Evolutionary conservation across 768 basidiomycete genomes (phyloP), one percentile per base, ranked within the genome.

Genomic region (Suillus decipiens): DNA sequence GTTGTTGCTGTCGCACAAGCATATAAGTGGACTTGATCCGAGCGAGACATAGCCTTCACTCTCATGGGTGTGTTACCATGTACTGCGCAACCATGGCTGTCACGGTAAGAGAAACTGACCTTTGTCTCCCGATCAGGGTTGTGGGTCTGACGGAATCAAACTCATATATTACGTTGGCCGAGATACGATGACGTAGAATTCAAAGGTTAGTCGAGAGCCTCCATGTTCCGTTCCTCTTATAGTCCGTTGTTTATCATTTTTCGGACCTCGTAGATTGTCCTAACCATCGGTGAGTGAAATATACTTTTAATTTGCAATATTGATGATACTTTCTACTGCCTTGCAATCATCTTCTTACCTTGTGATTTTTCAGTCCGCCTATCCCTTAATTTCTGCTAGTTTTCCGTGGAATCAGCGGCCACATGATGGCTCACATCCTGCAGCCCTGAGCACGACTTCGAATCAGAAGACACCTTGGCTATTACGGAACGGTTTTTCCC

Each of bases 61-160:
- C 55, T 24, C 55, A 24, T 56, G 15, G 55, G 14, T 17, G 15
- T 53, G 51, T 34, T 1, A n/a, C 31, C 17, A 11, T n/a, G n/a
- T 6, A 11, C 19, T 11, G 5, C 31, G 10, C 31, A 37, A 9
- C 82, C 36, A 75, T 79, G 19, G 84, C 81, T 24, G 81, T 86
- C n/a, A n/a, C n/a, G n/a, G n/a, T n/a, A n/a, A n/a, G 9, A 28
- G 15, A 56, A 41, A 10, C 19, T 28, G 56, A 57, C 24, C 17
- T 57, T 59, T 62, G 42, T 53, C 17, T 28, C 7, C 28, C 17
- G 39, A 42, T 10, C 42, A 64, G 84, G 71, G 85, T 4, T 85
- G 84, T 63, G 83, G 81, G 15, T 86, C 82, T n/a, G 84, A 79
- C 80, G 10, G 84, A 86, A 28, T 74, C 82, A 34, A 84, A 86